phyloP scores from a whole-genome alignment of 1,284 basidiomycete species.

The Trichosporon sp. region DNA sequence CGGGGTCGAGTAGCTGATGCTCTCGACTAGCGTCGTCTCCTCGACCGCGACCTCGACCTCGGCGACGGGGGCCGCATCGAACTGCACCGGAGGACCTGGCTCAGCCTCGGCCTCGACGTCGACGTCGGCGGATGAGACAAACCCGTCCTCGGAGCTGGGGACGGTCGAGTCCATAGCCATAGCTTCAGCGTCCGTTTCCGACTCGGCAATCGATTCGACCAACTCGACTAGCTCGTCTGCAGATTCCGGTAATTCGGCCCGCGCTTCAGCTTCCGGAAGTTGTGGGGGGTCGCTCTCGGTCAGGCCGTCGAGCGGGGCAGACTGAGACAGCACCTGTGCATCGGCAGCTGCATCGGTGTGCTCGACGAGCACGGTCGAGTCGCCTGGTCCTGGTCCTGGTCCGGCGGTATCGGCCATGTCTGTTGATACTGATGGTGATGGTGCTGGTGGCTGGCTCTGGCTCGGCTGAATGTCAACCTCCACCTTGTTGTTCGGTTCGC shows the following conservation, averaged over 20 bases:
- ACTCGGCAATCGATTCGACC: not conserved
- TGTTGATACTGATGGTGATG: not conserved
- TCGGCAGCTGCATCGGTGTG: not conserved
- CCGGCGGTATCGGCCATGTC: not conserved
- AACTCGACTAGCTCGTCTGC: constrained; percentile 1
- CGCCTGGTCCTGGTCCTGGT: not conserved
- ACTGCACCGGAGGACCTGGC: too few relatives aligned
- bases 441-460: too few relatives aligned
- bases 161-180: not conserved
- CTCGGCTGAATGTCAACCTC: not conserved
- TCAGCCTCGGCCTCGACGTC: too few relatives aligned
- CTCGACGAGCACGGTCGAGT: not conserved
- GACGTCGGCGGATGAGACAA: too few relatives aligned
- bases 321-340: too few relatives aligned
- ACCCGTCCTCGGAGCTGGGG: not conserved
- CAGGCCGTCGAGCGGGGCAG: too few relatives aligned
- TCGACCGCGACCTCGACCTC: not conserved
- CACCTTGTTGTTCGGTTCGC: not conserved
- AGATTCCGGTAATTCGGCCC: not conserved
- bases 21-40: not conserved
- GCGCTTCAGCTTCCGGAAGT: not conserved
- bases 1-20: not conserved
- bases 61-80: too few relatives aligned
- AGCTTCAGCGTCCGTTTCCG: too few relatives aligned
- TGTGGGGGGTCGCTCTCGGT: not conserved